Evolutionary conservation across 768 basidiomycete species (phyloP).

Genomic region (Boletus rubropictus): DNA sequence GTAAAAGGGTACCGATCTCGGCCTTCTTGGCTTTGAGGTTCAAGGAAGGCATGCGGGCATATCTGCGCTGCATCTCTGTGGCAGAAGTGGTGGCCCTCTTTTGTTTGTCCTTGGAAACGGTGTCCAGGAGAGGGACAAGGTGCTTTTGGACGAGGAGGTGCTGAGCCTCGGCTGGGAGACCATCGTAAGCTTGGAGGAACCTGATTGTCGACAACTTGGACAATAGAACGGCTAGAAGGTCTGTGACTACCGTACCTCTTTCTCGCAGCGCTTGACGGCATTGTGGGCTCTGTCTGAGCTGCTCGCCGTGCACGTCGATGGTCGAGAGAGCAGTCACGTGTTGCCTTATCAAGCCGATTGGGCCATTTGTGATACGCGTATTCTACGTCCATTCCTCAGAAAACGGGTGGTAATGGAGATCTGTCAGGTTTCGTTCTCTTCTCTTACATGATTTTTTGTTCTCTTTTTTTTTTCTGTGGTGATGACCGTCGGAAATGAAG

Average conservation of each 20-base stretch:
- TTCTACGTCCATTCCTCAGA: background rate
- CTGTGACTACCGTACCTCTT: conserved; percentile 6
- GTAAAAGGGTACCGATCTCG: conserved; percentile 49
- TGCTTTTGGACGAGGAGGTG: conserved; percentile 44
- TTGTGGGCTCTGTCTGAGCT: too few relatives aligned
- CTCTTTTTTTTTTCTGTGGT: background rate
- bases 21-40: conserved; percentile 49
- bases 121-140: conserved; percentile 45
- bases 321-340: background rate
- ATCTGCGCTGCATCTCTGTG: conserved; percentile 34
- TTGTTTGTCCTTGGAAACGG: conserved; percentile 33
- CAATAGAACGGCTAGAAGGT: background rate
- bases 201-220: conserved; percentile 24
- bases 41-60: conserved; percentile 41
- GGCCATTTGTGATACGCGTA: background rate
- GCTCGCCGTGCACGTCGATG: background rate
- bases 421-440: background rate
- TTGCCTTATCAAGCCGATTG: background rate
- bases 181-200: conserved; percentile 42
- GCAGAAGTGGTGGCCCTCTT: conserved; percentile 39
- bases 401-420: background rate
- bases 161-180: conserved; percentile 51
- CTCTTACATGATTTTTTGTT: background rate
- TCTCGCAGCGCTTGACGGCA: conserved; percentile 16
- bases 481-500: conserved; percentile 4